Evolutionary conservation across 306 rosid genomes (phyloP).

Genomic region (Argentina anserina): DNA sequence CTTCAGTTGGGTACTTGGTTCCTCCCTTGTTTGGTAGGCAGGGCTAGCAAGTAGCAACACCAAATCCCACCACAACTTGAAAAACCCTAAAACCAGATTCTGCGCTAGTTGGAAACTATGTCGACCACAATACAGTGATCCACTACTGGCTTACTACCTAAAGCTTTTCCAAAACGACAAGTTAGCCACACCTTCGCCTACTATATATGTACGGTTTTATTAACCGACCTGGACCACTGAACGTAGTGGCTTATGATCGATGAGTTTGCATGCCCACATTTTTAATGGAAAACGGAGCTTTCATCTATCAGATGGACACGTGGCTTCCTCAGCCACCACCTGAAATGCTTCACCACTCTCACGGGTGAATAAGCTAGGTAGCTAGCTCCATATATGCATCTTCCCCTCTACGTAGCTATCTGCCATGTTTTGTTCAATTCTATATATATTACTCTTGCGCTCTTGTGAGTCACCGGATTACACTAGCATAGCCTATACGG

Average conservation of each 20-base stretch:
- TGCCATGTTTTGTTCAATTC: not conserved
- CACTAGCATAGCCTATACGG: not conserved
- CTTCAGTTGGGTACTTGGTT: not conserved
- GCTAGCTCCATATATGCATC: not conserved
- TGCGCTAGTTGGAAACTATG: not conserved
- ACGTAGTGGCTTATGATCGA: conserved; percentile 3
- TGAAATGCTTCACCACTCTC: not conserved
- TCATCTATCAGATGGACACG: not conserved
- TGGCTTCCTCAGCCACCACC: not conserved
- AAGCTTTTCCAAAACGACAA: not conserved
- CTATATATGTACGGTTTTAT: too few species aligned
- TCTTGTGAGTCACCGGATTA: not conserved
- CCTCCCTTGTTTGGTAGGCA: conserved; percentile 4
- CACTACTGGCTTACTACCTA: not conserved
- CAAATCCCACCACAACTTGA: not conserved
- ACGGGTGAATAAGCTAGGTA: not conserved
- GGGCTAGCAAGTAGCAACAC: not conserved
- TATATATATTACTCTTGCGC: not conserved
- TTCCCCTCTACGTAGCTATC: not conserved
- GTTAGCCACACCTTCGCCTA: not conserved
- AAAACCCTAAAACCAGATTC: not conserved
- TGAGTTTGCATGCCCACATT: conserved; percentile 4
- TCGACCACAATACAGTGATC: conserved; percentile 4
- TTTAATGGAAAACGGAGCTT: not conserved
- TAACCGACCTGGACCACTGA: not conserved